Base-by-base conservation (phyloP, 306 rosid species). In the Astragalus glycyphyllos region DNA sequence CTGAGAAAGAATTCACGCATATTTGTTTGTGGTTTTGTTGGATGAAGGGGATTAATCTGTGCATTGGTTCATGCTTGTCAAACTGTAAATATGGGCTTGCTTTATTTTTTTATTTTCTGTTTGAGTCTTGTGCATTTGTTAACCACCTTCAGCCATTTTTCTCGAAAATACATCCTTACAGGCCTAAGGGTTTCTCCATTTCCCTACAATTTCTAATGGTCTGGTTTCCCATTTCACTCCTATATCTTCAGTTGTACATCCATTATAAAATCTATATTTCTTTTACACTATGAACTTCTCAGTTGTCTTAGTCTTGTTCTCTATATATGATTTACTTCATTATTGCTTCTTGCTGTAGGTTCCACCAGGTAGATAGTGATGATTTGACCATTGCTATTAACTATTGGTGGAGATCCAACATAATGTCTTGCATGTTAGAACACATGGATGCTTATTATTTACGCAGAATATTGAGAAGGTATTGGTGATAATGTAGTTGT, bases 371-470 rank as follows among this genome's bases (percentile, higher is more conserved):
- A 55, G 97, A 91, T 58, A 91, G 99, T 79, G 91, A 84, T 69
- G 89, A 89, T 82, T 81, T 91, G 85, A 91, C 99, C 64, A 80
- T 91, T 73, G 99, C 97, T 67, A 78, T 94, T 59, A 94, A 94
- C 87, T 86, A 89, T 79, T 94, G 99, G 97, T 94, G 99, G 99
- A 87, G 31, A 63, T 91, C 99, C 60, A 78, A 74, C 38, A 72
- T 78, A 40, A 83, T 86, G 72, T 84, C 92, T 76, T 55, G 83
- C 88, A 84, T 94, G 92, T 55, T 79, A 71, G 96, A 91, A 32
- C 99, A 94, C 79, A 94, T 94, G 99, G 99, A 94, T 59, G 81
- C 88, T 51, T 91, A 94, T 79, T 91, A 84, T 75, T 65, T 94
- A 76, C 92, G 99, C 56, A 87, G 82, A 83, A 84, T 94, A 79